Percentiles rank a stretch among this genome's conserved stretches.
These are phyloP conservation scores for Penicillium decumbens DNA, from an alignment of 2,329 filamentous ascomycete genomes.

Conservation along the genomic window DNA sequence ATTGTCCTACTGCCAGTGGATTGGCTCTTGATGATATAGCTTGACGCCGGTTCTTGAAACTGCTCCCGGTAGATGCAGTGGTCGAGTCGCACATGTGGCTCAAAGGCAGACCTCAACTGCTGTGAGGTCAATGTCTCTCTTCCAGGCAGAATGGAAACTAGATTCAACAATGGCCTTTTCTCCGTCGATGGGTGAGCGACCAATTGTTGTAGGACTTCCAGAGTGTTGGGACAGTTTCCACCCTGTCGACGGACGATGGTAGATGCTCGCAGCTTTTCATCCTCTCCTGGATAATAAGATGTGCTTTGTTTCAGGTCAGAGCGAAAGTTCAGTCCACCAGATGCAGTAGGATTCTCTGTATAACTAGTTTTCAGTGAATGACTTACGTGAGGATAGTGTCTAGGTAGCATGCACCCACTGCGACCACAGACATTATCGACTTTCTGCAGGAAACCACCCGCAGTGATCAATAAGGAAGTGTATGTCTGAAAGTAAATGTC, in stretches of 20 bases:
- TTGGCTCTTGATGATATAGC: conserved; percentile 63
- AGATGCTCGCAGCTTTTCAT: conserved; percentile 66
- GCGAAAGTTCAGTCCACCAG: not conserved
- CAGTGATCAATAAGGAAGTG: not conserved
- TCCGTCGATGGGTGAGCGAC: conserved; percentile 25
- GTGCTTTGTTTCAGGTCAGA: conserved; percentile 18
- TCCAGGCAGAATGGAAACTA: conserved; percentile 52
- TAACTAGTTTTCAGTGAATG: not conserved
- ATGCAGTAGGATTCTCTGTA: not conserved
- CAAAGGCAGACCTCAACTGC: conserved; percentile 55
- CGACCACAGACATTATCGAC: conserved; percentile 46
- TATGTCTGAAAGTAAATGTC: not conserved
- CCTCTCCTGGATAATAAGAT: conserved; percentile 62
- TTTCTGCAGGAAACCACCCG: not conserved
- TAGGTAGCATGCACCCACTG: conserved; percentile 64
- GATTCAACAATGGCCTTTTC: conserved; percentile 27
- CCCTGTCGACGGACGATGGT: conserved; percentile 58
- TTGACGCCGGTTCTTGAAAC: conserved; percentile 57
- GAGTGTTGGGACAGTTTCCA: conserved; percentile 67
- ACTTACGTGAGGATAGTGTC: conserved; percentile 64
- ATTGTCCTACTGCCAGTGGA: conserved; percentile 61
- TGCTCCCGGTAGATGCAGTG: conserved; percentile 58
- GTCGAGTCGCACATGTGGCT: conserved; percentile 46
- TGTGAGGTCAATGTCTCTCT: conserved; percentile 48
- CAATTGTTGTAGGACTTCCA: conserved; percentile 66